These are phyloP conservation scores for Jatropha curcas DNA, from an alignment of 345 rosid genomes.

Conservation along the genomic window DNA sequence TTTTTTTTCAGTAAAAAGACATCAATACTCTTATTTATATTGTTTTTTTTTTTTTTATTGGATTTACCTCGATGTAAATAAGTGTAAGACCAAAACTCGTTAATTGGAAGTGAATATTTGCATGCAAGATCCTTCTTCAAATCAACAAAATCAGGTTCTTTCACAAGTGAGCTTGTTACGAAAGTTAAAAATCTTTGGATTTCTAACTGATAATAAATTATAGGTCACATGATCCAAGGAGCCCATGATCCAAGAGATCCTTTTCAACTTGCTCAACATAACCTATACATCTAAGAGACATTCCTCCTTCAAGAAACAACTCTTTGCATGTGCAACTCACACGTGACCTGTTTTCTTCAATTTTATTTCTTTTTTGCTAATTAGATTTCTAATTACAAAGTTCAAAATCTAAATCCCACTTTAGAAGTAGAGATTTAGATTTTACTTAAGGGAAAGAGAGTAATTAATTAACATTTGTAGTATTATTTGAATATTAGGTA, in stretches of 20 bases:
- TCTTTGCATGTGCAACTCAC: conserved; percentile 2
- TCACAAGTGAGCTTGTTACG: background rate
- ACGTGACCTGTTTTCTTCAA: background rate
- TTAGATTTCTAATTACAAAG: too few relatives aligned
- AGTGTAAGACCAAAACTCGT: too few relatives aligned
- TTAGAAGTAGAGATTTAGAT: background rate
- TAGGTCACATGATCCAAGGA: conserved; percentile 44
- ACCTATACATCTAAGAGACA: conserved; percentile 20
- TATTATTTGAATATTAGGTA: background rate
- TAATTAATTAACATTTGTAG: background rate
- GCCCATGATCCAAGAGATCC: conserved; percentile 46
- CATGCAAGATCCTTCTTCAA: background rate
- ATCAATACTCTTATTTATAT: too few relatives aligned
- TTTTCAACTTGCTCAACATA: background rate
- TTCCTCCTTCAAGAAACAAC: conserved; percentile 33
- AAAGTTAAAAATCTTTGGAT: background rate
- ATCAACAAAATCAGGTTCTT: background rate
- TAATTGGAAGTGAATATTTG: too few relatives aligned
- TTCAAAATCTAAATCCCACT: background rate
- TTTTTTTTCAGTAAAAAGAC: too few relatives aligned
- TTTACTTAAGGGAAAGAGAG: too few relatives aligned
- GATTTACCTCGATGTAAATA: too few relatives aligned
- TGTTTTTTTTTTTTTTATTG: too few relatives aligned
- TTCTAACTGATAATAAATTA: background rate
- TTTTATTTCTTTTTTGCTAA: background rate